These are phyloP conservation scores for Aspergillus campestris DNA, from an alignment of 495 filamentous ascomycete species.

Conservation along the genomic window DNA sequence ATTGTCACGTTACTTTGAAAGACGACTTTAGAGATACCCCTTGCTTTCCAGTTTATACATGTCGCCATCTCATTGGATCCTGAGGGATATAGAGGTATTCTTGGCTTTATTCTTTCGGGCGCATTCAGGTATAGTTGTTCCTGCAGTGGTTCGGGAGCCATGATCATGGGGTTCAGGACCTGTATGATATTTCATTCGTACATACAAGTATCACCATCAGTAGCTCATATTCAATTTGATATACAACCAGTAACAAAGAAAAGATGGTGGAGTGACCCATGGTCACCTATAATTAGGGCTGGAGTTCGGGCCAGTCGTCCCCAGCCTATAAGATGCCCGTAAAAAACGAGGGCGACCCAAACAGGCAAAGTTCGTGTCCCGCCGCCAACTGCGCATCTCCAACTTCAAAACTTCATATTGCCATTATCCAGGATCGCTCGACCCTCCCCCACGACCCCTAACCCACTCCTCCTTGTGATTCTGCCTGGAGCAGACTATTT, in stretches of 20 bases:
- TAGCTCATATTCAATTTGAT: too few relatives aligned
- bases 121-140: not conserved
- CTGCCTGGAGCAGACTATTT: constrained; percentile 40
- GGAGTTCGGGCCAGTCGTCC: not conserved
- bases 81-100: not conserved
- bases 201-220: too few relatives aligned
- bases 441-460: constrained; percentile 1
- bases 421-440: constrained; percentile 4
- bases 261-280: not conserved
- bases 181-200: too few relatives aligned
- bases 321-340: constrained; percentile 10
- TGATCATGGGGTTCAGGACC: too few relatives aligned
- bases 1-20: constrained; percentile 2
- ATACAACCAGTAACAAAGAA: not conserved
- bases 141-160: too few relatives aligned
- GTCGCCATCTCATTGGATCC: not conserved
- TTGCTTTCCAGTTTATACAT: constrained; percentile 6
- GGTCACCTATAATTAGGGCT: constrained; percentile 8
- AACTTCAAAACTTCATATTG: constrained; percentile 33
- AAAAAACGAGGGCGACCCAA: constrained; percentile 22
- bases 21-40: constrained; percentile 19
- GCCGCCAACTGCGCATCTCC: constrained; percentile 21
- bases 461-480: constrained; percentile 12
- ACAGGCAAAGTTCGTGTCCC: constrained; percentile 30
- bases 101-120: too few relatives aligned